Evolutionary conservation across 148 eudicot genomes (phyloP).

Genomic region (Limonium bicolor): DNA sequence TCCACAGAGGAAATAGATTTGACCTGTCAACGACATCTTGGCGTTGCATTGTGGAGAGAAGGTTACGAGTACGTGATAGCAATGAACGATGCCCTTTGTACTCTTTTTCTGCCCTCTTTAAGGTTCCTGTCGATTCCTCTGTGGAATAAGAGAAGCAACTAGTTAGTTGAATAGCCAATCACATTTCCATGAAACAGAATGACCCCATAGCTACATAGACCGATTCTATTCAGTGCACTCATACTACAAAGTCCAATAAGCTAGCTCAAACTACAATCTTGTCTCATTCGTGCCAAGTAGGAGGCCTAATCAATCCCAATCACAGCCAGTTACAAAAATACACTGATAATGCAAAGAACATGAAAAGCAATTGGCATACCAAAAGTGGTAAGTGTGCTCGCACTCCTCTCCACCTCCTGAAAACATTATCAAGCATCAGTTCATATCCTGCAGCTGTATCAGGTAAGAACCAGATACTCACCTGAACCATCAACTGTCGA

Average conservation of each 20-base stretch:
- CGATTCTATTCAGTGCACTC: too few relatives aligned
- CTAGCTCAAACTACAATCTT: too few relatives aligned
- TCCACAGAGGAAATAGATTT: too few relatives aligned
- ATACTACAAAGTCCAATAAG: too few relatives aligned
- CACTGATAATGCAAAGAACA: too few relatives aligned
- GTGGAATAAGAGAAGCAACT: neutral
- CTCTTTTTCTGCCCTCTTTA: constrained; percentile 77
- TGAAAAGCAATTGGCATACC: constrained; percentile 30
- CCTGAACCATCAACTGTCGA: constrained; percentile 98
- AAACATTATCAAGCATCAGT: neutral
- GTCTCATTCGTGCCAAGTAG: too few relatives aligned
- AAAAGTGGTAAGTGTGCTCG: constrained; percentile 56
- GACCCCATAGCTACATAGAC: too few relatives aligned
- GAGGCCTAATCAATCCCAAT: too few relatives aligned
- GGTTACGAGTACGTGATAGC: constrained; percentile 69
- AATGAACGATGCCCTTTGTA: constrained; percentile 85
- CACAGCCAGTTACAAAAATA: too few relatives aligned
- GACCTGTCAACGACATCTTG: constrained; percentile 88
- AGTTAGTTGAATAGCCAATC: too few relatives aligned
- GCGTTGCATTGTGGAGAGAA: constrained; percentile 93
- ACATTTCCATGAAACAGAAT: constrained; percentile 77
- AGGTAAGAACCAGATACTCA: constrained; percentile 7
- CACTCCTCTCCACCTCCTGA: constrained; percentile 88
- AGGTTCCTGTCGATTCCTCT: constrained; percentile 90
- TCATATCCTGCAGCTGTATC: neutral